These are phyloP conservation scores for Celoporthe dispersa DNA, from an alignment of 2,329 filamentous ascomycete genomes.

Conservation along the genomic window DNA sequence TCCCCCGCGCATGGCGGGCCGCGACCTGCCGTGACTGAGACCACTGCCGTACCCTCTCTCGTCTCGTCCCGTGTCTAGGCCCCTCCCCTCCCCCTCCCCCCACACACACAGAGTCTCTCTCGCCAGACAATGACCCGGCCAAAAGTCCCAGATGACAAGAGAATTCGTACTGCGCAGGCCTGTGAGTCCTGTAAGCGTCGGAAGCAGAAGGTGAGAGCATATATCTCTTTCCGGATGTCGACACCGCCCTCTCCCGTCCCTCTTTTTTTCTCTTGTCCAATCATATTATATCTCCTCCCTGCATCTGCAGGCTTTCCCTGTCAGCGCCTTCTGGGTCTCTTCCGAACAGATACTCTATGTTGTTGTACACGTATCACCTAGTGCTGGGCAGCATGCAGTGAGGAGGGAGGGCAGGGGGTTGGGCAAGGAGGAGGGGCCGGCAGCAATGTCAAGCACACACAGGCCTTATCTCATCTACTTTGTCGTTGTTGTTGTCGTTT, in stretches of 20 bases:
- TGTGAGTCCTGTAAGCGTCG: slow-evolving; percentile 68
- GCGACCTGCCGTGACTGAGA: slow-evolving; percentile 1
- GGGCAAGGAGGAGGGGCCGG: too few relatives aligned
- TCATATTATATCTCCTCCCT: not conserved
- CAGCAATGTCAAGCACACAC: not conserved
- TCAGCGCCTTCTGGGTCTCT: not conserved
- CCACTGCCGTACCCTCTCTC: not conserved
- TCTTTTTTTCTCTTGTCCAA: not conserved
- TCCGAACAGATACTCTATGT: not conserved
- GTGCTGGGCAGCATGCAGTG: not conserved
- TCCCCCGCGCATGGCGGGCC: slow-evolving; percentile 1
- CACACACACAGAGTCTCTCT: slow-evolving; percentile 3
- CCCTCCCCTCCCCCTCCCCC: not conserved
- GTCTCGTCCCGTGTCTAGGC: not conserved
- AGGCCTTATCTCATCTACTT: not conserved
- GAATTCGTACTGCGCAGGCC: slow-evolving; percentile 65
- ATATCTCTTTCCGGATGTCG: not conserved
- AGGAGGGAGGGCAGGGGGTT: not conserved
- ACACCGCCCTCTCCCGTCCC: not conserved
- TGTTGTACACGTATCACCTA: not conserved
- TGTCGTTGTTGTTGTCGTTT: not conserved
- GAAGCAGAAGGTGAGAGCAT: slow-evolving; percentile 65
- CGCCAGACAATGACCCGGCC: slow-evolving; percentile 51
- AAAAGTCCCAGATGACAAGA: slow-evolving; percentile 62
- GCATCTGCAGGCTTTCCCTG: not conserved